These are phyloP conservation scores for Cicer bijugum DNA, from an alignment of 306 rosid genomes.

Conservation along the genomic window DNA sequence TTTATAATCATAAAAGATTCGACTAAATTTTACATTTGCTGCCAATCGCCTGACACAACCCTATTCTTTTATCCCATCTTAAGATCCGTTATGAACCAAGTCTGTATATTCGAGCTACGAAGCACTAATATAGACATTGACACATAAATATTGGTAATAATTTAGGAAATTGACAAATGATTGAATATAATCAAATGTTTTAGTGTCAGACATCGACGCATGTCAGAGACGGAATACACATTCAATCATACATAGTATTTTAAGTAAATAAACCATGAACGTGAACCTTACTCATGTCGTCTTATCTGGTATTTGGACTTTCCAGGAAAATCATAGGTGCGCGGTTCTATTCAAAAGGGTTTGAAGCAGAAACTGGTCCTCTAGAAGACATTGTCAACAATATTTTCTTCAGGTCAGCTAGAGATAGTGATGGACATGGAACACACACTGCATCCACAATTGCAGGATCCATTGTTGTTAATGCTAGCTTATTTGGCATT, in stretches of 20 bases:
- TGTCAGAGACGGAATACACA: too few species aligned
- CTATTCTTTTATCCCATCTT: too few species aligned
- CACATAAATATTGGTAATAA: too few species aligned
- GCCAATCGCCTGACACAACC: neutral
- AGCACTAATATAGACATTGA: too few species aligned
- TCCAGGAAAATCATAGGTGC: slow-evolving; percentile 73
- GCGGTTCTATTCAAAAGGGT: slow-evolving; percentile 57
- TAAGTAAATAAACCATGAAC: neutral
- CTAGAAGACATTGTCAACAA: slow-evolving; percentile 45
- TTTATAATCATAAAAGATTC: neutral
- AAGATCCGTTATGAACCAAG: neutral
- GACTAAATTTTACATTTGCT: neutral
- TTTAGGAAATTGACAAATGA: too few species aligned
- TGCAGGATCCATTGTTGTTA: slow-evolving; percentile 60
- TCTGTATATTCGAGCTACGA: neutral
- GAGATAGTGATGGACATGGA: slow-evolving; percentile 72
- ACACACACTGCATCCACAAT: slow-evolving; percentile 78
- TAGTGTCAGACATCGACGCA: too few species aligned
- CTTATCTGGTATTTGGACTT: slow-evolving; percentile 26
- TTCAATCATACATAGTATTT: too few species aligned
- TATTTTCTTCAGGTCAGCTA: slow-evolving; percentile 60
- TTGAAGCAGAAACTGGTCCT: slow-evolving; percentile 59
- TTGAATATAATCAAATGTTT: too few species aligned
- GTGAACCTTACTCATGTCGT: slow-evolving; percentile 17
- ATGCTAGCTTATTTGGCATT: slow-evolving; percentile 62